Conservation (phyloP, 1,284 basidiomycete genomes). For the Phlebopus sp. region DNA sequence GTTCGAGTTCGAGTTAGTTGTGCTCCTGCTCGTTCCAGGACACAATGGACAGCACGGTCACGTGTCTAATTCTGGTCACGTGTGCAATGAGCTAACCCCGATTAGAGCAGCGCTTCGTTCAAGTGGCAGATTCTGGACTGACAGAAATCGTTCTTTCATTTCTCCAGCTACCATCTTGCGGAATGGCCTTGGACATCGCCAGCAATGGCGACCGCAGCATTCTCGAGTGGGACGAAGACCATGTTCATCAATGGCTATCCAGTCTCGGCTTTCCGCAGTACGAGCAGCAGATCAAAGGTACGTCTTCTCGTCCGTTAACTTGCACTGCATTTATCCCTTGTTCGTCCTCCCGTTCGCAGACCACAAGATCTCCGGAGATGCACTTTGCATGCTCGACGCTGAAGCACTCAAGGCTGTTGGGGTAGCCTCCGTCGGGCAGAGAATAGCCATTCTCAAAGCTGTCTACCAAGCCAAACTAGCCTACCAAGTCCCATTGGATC, state of each 20-base stretch:
- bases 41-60: background rate
- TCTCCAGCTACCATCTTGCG: background rate
- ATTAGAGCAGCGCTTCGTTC: background rate
- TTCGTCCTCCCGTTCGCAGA: constrained; percentile 45
- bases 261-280: constrained; percentile 80
- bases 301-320: constrained; percentile 12
- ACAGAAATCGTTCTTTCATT: constrained; percentile 4
- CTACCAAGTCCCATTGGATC: constrained; percentile 78
- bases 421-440: constrained; percentile 81
- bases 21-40: background rate
- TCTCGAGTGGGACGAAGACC: constrained; percentile 78
- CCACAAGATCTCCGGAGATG: constrained; percentile 87
- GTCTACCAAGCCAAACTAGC: constrained; percentile 86
- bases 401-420: constrained; percentile 84
- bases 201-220: constrained; percentile 47
- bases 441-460: constrained; percentile 84
- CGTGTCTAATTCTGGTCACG: background rate
- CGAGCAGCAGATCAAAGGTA: constrained; percentile 68
- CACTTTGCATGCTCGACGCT: constrained; percentile 78
- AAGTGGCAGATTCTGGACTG: background rate
- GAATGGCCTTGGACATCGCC: constrained; percentile 35
- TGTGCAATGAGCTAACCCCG: constrained; percentile 11
- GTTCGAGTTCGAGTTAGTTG: constrained; percentile 2
- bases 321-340: constrained; percentile 5
- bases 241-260: constrained; percentile 75